phyloP scores from a whole-genome alignment of 1,284 basidiomycete genomes.

The Ceratobasidium sp. region DNA sequence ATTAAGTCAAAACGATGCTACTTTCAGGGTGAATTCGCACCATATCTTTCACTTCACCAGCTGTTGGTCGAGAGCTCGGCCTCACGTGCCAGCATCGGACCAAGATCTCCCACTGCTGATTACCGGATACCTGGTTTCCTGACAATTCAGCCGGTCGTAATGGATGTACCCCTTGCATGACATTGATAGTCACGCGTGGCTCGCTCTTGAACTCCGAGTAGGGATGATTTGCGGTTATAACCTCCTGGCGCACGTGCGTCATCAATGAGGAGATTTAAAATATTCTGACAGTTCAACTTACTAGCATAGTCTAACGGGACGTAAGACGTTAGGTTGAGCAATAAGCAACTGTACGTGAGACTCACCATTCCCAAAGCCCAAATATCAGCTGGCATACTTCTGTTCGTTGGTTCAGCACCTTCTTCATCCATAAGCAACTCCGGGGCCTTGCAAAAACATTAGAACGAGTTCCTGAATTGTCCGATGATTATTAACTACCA shows the following conservation, averaged over 20 bases:
- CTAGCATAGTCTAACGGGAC: slow-evolving; percentile 1
- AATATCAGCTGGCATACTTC: slow-evolving; percentile 22
- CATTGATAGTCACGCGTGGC: neutral
- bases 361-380: slow-evolving; percentile 28
- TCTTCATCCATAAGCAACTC: slow-evolving; percentile 3
- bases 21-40: no score
- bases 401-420: neutral
- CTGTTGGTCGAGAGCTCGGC: neutral
- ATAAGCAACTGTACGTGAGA: neutral
- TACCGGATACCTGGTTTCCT: neutral
- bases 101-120: slow-evolving; percentile 1
- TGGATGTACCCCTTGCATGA: neutral
- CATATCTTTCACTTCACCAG: neutral
- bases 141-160: neutral
- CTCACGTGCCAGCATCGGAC: neutral
- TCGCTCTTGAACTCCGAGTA: neutral
- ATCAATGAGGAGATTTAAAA: neutral
- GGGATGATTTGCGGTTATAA: neutral
- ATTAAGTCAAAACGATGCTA: no score
- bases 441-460: neutral
- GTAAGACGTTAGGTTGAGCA: neutral
- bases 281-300: neutral
- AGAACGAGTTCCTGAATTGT: neutral
- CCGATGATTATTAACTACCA: neutral
- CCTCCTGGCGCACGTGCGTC: neutral